phyloP scores from a whole-genome alignment of 208 protist species.

The Trypanosoma boissoni region DNA sequence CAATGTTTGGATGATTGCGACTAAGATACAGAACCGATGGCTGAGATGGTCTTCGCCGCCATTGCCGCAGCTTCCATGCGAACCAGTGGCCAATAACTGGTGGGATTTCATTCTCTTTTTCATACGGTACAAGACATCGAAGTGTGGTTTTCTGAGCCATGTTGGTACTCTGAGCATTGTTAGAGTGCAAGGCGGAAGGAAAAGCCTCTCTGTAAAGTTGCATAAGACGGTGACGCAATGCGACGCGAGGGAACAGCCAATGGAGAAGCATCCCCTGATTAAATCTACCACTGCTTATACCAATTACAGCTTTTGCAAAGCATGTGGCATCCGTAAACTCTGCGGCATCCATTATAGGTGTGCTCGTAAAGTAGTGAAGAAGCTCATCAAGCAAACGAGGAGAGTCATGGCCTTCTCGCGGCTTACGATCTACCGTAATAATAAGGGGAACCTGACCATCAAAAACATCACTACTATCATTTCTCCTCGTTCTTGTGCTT shows the following conservation, averaged over 20 bases:
- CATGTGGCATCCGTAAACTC: slow-evolving; percentile 24
- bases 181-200: no score
- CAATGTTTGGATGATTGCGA: slow-evolving; percentile 25
- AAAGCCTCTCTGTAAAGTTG: slow-evolving; percentile 8
- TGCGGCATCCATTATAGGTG: slow-evolving; percentile 22
- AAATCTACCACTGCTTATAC: slow-evolving; percentile 8
- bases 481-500: neutral
- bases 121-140: slow-evolving; percentile 5
- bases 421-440: slow-evolving; percentile 27
- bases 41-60: slow-evolving; percentile 2
- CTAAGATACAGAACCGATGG: slow-evolving; percentile 26
- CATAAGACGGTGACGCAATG: slow-evolving; percentile 12
- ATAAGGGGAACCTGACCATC: slow-evolving; percentile 17
- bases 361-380: slow-evolving; percentile 23
- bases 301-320: slow-evolving; percentile 24
- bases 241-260: slow-evolving; percentile 5
- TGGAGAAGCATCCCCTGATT: neutral
- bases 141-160: neutral
- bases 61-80: slow-evolving; percentile 5
- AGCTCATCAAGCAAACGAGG: slow-evolving; percentile 24
- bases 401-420: slow-evolving; percentile 17
- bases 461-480: neutral
- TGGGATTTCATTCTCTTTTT: neutral
- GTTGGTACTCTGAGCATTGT: no score
- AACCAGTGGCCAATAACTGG: slow-evolving; percentile 7